Base-by-base conservation (phyloP, 805 yeast genomes). In the Candida xyloterini region DNA sequence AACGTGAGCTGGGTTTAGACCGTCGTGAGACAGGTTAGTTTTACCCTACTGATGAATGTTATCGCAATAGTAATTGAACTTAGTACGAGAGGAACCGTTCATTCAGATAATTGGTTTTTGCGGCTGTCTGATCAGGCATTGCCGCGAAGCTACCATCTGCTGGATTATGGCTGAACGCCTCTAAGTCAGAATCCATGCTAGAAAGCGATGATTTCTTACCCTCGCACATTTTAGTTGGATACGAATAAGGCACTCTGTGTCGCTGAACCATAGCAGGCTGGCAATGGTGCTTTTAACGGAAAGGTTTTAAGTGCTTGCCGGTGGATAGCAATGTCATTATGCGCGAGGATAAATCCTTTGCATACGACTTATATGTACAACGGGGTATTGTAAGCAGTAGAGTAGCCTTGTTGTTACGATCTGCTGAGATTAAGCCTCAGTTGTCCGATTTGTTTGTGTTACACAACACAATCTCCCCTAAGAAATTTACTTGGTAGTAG, bases 321-420 rank as follows among this genome's bases (percentile, higher is more conserved):
- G 60, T 62, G 45, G 69, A 64, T 65, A 55, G 68, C 68, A 66
- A 66, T 65, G 66, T 63, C 60, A 63, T 56, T 51, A 58, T 64
- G 68, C 65, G 67, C 66, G 69, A 60, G 69, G 68, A 63, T 63
- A 64, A 66, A 67, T 67, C 72, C 67, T 65, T 63, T 61, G 71
- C 46, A 42, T 38, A 42, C 46, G 46, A 42, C 46, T 38, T 38
- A 30, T 30, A 38, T 38, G 35, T 38, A 38, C 41, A 42, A 42
- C 46, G 43, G 47, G 47, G 47, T 34, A 39, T 40, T 40, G 42
- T 47, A 53, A 63, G 72, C 69, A 68, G 73, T 64, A 67, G 73
- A 69, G 73, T 67, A 68, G 73, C 73, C 74, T 66, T 68, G 73
- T 67, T 67, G 71, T 67, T 68, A 66, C 74, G 73, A 68, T 68